Evolutionary conservation across 768 basidiomycete genomes (phyloP), one percentile per base, ranked within the genome.

Genomic region (Rhodosporidiobolus sp.): DNA sequence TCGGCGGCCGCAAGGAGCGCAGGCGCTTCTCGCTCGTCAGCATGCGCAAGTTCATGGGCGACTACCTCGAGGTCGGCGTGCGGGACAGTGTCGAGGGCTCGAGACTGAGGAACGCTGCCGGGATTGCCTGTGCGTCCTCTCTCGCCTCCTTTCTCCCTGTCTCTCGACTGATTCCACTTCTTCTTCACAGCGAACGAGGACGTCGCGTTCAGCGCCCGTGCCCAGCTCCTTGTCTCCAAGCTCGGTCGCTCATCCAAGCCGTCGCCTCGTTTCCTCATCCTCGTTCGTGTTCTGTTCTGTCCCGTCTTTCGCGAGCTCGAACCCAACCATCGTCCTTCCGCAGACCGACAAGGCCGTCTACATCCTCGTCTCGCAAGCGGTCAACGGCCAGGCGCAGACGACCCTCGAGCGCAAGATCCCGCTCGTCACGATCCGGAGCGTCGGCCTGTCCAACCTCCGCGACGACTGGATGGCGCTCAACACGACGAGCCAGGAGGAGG

Each of bases 401-500:
- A 82, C 83, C 38, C 80, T 92, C 58, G 94, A 99, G 72, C 86
- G 95, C 72, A 97, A 93, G 83, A 89, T 98, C 63, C 88, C 90
- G 32, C 83, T 99, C 20, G 85, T 91, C 17, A 93, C 90, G 11
- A 95, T 98, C 80, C 89, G 88, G 80, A 87, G 86, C 68, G 87
- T 99, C 63, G 87, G 87, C 1, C 85, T 97, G 86, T 94, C 95
- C 19, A 93, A 85, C 81, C 82, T 98, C 34, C 85, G 91, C 60
- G 96, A 99, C 75, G 96, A 98, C 79, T 99, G 94, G 91, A 85
- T 98, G 82, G 87, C 85, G 1, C 81, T 98, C 79, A 94, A 94
- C 78, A 86, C 87, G 56, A 87, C 85, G 66, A 83, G 85, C 16
- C 88, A 89, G 26, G 94, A 97, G 81, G 95, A 98, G 80, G 95